Conservation (phyloP, 148 eudicot species). For the Vaccinium darrowii region DNA sequence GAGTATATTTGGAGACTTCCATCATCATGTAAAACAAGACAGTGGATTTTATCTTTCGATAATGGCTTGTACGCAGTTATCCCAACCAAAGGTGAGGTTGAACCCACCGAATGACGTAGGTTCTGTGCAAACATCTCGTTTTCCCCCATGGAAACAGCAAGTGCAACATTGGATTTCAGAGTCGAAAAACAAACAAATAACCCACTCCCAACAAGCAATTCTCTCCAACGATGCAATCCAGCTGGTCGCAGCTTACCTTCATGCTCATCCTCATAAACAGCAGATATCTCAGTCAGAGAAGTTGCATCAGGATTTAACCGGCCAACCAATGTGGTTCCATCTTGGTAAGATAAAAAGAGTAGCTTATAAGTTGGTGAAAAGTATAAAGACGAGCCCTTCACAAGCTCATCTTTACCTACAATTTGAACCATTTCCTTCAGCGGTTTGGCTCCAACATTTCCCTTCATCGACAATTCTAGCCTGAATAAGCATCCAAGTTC, state of each 20-base stretch:
- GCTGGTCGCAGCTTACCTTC: conserved; percentile 77
- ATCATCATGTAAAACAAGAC: conserved; percentile 95
- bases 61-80: conserved; percentile 86
- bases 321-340: conserved; percentile 84
- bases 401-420: conserved; percentile 44
- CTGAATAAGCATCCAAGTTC: conserved; percentile 81
- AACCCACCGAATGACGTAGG: conserved; percentile 79
- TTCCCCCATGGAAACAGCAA: conserved; percentile 73
- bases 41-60: conserved; percentile 89
- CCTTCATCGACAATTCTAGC: conserved; percentile 72
- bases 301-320: conserved; percentile 63
- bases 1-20: conserved; percentile 99
- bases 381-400: conserved; percentile 80
- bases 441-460: conserved; percentile 70
- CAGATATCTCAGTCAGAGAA: conserved; percentile 63
- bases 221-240: conserved; percentile 94
- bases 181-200: conserved; percentile 88
- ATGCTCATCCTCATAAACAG: conserved; percentile 72
- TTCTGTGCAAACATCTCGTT: conserved; percentile 76
- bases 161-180: conserved; percentile 68
- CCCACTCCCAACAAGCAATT: conserved; percentile 75
- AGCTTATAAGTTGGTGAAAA: conserved; percentile 78
- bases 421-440: conserved; percentile 67
- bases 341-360: conserved; percentile 84
- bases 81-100: conserved; percentile 93